Percentiles rank a stretch among this genome's conserved stretches.
phyloP scores from a whole-genome alignment of 2,329 filamentous ascomycete species.

The Cercospora sp. region DNA sequence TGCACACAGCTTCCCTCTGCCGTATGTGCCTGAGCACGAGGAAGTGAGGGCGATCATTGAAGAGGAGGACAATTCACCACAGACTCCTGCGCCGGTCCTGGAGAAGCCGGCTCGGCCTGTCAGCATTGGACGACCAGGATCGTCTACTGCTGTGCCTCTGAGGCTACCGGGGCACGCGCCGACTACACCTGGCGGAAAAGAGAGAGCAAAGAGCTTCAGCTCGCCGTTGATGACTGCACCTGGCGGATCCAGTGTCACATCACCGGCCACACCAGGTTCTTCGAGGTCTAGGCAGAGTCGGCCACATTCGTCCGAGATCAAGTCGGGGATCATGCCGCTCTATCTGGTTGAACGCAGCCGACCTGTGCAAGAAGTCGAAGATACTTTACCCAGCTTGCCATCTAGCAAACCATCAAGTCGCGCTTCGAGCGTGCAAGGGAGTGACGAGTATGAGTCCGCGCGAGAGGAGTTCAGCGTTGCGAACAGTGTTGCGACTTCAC shows the following conservation, averaged over 20 bases:
- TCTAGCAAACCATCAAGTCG: slow-evolving; percentile 48
- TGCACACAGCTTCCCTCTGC: slow-evolving; percentile 11
- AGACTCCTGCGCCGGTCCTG: slow-evolving; percentile 8
- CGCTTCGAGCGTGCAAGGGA: slow-evolving; percentile 42
- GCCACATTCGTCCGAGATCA: slow-evolving; percentile 61
- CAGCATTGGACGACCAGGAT: slow-evolving; percentile 24
- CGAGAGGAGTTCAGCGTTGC: slow-evolving; percentile 38
- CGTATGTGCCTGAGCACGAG: background rate
- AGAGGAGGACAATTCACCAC: background rate
- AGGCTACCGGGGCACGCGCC: slow-evolving; percentile 39
- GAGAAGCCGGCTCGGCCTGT: slow-evolving; percentile 13
- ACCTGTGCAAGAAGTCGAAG: slow-evolving; percentile 47
- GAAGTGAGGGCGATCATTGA: background rate
- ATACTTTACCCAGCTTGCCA: slow-evolving; percentile 55
- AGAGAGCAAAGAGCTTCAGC: slow-evolving; percentile 34
- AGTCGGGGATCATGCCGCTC: slow-evolving; percentile 55
- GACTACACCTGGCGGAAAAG: slow-evolving; percentile 27
- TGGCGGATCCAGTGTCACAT: slow-evolving; percentile 3
- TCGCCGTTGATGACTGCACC: slow-evolving; percentile 20
- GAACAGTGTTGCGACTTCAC: slow-evolving; percentile 26
- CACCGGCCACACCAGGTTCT: slow-evolving; percentile 29
- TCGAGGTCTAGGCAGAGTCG: slow-evolving; percentile 26
- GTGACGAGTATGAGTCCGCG: slow-evolving; percentile 48
- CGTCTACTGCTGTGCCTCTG: slow-evolving; percentile 41
- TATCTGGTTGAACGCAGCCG: slow-evolving; percentile 73